Conservation (phyloP, 805 yeast genomes). For the Lipomyces orientalis region DNA sequence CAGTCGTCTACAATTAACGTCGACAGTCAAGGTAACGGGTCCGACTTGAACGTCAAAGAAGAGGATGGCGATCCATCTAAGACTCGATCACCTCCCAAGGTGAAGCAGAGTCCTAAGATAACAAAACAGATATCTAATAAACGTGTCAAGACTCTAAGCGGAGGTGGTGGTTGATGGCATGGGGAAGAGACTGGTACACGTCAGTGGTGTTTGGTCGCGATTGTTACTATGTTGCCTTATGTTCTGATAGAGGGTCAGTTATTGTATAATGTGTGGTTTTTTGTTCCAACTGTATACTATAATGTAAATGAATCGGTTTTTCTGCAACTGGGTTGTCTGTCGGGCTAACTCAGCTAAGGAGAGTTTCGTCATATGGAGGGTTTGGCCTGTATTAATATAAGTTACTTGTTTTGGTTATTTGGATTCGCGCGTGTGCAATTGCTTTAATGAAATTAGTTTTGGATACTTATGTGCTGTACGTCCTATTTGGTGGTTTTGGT, state of each 20-base stretch:
- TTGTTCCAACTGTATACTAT: not conserved
- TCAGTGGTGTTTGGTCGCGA: not conserved
- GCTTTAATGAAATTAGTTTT: not conserved
- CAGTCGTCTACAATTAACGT: conserved; percentile 3
- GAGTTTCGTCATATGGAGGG: not conserved
- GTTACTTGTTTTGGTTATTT: not conserved
- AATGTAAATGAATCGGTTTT: not conserved
- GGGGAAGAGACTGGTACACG: not conserved
- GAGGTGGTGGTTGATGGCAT: not conserved
- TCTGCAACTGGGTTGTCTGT: not conserved
- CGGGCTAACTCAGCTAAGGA: not conserved
- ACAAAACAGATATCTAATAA: conserved; percentile 4
- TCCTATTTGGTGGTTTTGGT: too few species aligned
- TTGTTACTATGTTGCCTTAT: not conserved
- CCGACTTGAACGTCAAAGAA: conserved; percentile 10
- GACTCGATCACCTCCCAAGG: conserved; percentile 1
- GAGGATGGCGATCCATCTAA: conserved; percentile 15
- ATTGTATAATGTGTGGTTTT: not conserved
- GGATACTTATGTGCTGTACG: not conserved
- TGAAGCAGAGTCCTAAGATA: conserved; percentile 2
- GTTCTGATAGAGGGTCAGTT: not conserved
- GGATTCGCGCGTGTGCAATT: too few species aligned
- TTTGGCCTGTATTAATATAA: not conserved
- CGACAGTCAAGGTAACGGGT: not conserved
- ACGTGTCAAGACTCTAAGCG: not conserved